Conservation (phyloP, 345 rosid species). For the Salix brachista region DNA sequence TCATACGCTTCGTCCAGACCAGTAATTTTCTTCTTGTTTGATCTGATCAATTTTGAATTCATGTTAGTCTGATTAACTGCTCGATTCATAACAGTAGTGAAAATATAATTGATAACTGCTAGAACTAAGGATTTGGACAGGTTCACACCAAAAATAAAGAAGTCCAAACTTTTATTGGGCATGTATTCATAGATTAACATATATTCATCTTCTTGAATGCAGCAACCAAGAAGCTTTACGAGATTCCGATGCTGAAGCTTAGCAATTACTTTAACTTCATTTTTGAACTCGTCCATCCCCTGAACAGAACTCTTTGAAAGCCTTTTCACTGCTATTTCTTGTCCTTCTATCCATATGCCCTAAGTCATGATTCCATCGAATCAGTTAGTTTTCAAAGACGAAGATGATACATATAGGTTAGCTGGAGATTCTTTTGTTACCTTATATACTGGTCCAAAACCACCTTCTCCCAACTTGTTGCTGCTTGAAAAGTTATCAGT, state of each 20-base stretch:
- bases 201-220: conserved; percentile 7
- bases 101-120: neutral
- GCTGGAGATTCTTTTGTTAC: neutral
- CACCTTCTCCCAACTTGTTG: conserved; percentile 1
- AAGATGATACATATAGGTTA: neutral
- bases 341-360: neutral
- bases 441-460: neutral
- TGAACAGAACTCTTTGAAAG: conserved; percentile 10
- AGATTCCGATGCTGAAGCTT: conserved; percentile 20
- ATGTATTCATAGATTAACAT: conserved; percentile 15
- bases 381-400: neutral
- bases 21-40: neutral
- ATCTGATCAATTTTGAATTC: neutral
- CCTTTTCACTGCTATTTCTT: conserved; percentile 16
- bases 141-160: conserved; percentile 6
- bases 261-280: conserved; percentile 12
- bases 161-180: conserved; percentile 18
- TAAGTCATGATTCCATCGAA: neutral
- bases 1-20: conserved; percentile 4
- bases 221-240: conserved; percentile 14
- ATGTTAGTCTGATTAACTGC: neutral
- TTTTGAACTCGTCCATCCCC: conserved; percentile 12
- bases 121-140: neutral
- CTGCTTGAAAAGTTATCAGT: neutral
- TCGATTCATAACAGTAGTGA: neutral